Evolutionary conservation across 2,329 filamentous ascomycete genomes (phyloP), one percentile per base, ranked within the genome.

Genomic region (Aspergillus proliferans): DNA sequence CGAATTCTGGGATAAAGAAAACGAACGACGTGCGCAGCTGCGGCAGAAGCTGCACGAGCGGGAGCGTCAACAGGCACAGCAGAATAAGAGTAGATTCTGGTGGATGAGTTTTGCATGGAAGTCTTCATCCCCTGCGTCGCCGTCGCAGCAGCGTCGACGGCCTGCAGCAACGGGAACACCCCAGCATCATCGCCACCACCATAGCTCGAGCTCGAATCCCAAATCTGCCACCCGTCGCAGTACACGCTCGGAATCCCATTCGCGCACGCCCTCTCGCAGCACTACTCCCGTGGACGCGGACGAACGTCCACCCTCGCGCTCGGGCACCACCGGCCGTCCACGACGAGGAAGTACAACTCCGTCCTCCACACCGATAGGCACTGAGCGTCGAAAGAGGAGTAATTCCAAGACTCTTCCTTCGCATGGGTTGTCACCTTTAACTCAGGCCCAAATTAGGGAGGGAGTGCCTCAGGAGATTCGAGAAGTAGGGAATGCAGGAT

Each of bases 1-100:
- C 30, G 91, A 96, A 52, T 98, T 96, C 71, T 98, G 93, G 93
- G 92, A 96, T 60, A 85, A 85, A 52, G 93, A 98, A 68, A 98
- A 98, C 64, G 89, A 95, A 67, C 84, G 92, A 2, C 83, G 93
- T 10, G 81, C 85, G 2, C 73, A 87, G 49, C 74, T 96, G 21
- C 80, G 88, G 19, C 72, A 78, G 40, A 87, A 87, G 63, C 74
- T 95, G 45, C 81, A 83, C 53, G 79, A 83, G 46, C 79, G 81
- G 28, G 84, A 91, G 58, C 77, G 79, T 15, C 82, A 85, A 24
- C 71, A 88, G 36, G 84, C 85, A 10, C 83, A 81, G 61, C 76
- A 84, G 59, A 77, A 84, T 52, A 83, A 85, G 46, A 81, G 85
- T 19, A 87, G 85, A 84, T 74, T 94, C 33, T 94, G 89, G 89